Evolutionary conservation across 2,329 filamentous ascomycete genomes (phyloP).

Genomic region (Cladosporium cucumerinum): DNA sequence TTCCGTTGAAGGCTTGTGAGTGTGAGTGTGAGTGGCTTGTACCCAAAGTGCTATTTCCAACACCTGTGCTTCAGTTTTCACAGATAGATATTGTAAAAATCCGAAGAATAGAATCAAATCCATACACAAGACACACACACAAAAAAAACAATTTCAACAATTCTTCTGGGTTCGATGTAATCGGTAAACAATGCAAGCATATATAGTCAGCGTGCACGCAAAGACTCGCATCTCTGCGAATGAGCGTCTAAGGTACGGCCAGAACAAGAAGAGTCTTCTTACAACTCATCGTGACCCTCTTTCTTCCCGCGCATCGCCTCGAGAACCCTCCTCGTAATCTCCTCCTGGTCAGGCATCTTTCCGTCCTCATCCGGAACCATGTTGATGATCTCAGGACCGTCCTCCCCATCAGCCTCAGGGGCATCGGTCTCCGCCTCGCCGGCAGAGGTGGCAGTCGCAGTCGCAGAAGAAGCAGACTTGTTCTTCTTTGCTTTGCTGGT

Average conservation of each 20-base stretch:
- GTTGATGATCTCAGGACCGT: slow-evolving; percentile 1
- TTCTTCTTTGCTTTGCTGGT: slow-evolving; percentile 13
- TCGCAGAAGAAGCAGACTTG: slow-evolving; percentile 9
- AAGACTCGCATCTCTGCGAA: not conserved
- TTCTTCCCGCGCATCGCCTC: slow-evolving; percentile 18
- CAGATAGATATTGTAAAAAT: not conserved
- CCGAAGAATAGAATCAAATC: too few species aligned
- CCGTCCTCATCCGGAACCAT: slow-evolving; percentile 20
- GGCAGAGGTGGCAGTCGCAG: slow-evolving; percentile 18
- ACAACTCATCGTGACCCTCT: slow-evolving; percentile 21
- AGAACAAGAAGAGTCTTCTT: not conserved
- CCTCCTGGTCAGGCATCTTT: slow-evolving; percentile 28
- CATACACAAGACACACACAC: not conserved
- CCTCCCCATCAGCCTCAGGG: slow-evolving; percentile 23
- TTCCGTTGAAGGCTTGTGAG: not conserved
- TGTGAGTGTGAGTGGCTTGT: not conserved
- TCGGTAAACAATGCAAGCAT: not conserved
- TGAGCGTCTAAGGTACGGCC: not conserved
- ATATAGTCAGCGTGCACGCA: not conserved
- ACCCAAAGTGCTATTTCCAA: too few species aligned
- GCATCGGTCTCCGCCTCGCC: slow-evolving; percentile 32
- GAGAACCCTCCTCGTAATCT: slow-evolving; percentile 25
- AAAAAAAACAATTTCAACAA: not conserved
- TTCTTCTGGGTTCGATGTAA: not conserved
- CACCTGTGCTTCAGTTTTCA: too few species aligned